Evolutionary conservation across 805 yeast species (phyloP).

Genomic region (Nakazawaea pomicola): DNA sequence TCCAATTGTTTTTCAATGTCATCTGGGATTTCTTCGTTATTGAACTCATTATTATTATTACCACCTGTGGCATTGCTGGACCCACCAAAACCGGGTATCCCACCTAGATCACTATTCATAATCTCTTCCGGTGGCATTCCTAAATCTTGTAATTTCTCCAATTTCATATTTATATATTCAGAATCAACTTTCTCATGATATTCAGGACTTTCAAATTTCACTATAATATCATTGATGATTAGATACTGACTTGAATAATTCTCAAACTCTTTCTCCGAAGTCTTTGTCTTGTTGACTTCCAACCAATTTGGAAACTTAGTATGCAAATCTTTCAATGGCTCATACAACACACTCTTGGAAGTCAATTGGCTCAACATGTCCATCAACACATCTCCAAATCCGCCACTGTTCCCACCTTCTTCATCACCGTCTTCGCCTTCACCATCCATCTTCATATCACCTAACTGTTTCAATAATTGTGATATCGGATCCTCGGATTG

Average conservation of each 20-base stretch:
- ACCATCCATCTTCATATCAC: slow-evolving; percentile 37
- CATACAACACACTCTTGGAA: slow-evolving; percentile 80
- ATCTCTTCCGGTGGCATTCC: slow-evolving; percentile 82
- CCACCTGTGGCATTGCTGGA: no score
- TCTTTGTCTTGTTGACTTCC: slow-evolving; percentile 39
- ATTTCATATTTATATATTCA: slow-evolving; percentile 47
- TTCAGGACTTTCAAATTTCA: slow-evolving; percentile 57
- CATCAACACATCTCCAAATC: slow-evolving; percentile 52
- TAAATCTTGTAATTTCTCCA: slow-evolving; percentile 66
- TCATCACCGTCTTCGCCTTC: slow-evolving; percentile 29
- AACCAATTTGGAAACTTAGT: slow-evolving; percentile 72
- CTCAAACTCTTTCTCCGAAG: slow-evolving; percentile 40
- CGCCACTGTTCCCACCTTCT: slow-evolving; percentile 26
- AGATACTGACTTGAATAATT: slow-evolving; percentile 59
- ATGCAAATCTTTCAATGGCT: slow-evolving; percentile 79
- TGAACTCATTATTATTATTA: slow-evolving; percentile 24
- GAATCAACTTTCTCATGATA: slow-evolving; percentile 51
- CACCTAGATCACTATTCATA: slow-evolving; percentile 38
- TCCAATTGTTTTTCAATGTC: slow-evolving; percentile 49
- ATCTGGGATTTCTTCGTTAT: slow-evolving; percentile 47
- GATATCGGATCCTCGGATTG: slow-evolving; percentile 45
- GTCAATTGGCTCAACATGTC: slow-evolving; percentile 80
- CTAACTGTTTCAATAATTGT: slow-evolving; percentile 64
- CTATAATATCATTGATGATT: slow-evolving; percentile 56
- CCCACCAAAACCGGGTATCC: slow-evolving; percentile 40